phyloP scores from a whole-genome alignment of 192 early-diverging fungal genomes.

The Coemansia pectinata region DNA sequence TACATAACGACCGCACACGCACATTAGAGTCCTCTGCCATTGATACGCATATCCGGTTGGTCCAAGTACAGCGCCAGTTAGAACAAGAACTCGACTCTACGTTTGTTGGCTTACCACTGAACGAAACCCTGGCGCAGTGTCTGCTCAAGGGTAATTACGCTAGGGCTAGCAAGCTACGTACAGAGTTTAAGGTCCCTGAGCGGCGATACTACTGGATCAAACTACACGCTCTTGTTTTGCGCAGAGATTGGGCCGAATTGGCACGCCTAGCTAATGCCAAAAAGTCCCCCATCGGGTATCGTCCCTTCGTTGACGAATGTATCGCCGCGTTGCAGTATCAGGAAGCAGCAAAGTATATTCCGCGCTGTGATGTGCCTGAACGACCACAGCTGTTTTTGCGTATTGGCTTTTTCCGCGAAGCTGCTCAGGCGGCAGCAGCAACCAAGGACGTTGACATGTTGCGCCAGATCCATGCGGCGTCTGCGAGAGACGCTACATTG shows the following conservation, averaged over 20 bases:
- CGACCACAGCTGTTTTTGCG: conserved; percentile 67
- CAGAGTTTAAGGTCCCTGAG: conserved; percentile 87
- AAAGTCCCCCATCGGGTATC: conserved; percentile 78
- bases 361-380: conserved; percentile 64
- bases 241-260: conserved; percentile 84
- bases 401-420: conserved; percentile 73
- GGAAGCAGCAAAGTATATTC: conserved; percentile 77
- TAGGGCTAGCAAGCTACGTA: conserved; percentile 75
- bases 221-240: conserved; percentile 74
- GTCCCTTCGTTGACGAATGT: conserved; percentile 83
- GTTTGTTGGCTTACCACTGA: conserved; percentile 75
- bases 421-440: conserved; percentile 65
- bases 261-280: conserved; percentile 75
- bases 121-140: conserved; percentile 83
- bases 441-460: conserved; percentile 66
- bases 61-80: conserved; percentile 72
- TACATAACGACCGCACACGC: conserved; percentile 69
- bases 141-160: conserved; percentile 68
- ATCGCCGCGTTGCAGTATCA: conserved; percentile 71
- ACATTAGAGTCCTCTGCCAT: conserved; percentile 72
- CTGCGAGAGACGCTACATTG: conserved; percentile 18
- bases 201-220: conserved; percentile 90
- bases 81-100: conserved; percentile 66
- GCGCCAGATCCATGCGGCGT: conserved; percentile 48
- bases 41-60: conserved; percentile 61